These are phyloP conservation scores for Paraglomus brasilianum DNA, from an alignment of 192 early-diverging fungal species.

Conservation along the genomic window DNA sequence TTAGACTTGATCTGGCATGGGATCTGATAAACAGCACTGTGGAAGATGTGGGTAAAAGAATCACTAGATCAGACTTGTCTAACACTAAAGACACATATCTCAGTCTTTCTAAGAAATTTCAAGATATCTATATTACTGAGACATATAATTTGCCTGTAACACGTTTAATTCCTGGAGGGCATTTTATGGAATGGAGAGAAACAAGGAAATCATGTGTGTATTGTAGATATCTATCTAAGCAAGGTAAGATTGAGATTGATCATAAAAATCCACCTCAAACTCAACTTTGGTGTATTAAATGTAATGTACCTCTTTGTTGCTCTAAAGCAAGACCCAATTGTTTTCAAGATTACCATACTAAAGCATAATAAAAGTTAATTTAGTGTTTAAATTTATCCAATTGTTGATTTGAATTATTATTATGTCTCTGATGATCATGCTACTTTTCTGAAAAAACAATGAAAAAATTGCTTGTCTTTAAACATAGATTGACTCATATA, in stretches of 20 bases:
- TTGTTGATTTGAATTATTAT: too few species aligned
- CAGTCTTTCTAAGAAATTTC: not conserved
- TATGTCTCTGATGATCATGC: too few species aligned
- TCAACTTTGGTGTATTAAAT: constrained; percentile 2
- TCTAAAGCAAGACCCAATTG: not conserved
- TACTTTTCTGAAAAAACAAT: too few species aligned
- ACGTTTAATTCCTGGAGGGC: not conserved
- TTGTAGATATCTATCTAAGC: not conserved
- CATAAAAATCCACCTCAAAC: not conserved
- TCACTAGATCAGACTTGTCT: not conserved
- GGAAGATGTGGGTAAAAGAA: not conserved
- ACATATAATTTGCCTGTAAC: not conserved
- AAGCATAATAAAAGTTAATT: too few species aligned
- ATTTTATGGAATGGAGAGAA: not conserved
- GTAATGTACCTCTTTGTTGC: not conserved
- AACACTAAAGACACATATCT: not conserved
- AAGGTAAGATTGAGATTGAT: not conserved
- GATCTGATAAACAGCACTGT: not conserved
- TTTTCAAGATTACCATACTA: not conserved
- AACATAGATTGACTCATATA: too few species aligned
- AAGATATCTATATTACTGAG: not conserved
- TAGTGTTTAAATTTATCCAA: too few species aligned
- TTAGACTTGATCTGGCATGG: not conserved
- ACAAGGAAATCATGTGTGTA: not conserved
- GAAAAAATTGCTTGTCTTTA: too few species aligned